Evolutionary conservation across 108 stramenopile species (phyloP).

Genomic region (Conticribra guillardii): DNA sequence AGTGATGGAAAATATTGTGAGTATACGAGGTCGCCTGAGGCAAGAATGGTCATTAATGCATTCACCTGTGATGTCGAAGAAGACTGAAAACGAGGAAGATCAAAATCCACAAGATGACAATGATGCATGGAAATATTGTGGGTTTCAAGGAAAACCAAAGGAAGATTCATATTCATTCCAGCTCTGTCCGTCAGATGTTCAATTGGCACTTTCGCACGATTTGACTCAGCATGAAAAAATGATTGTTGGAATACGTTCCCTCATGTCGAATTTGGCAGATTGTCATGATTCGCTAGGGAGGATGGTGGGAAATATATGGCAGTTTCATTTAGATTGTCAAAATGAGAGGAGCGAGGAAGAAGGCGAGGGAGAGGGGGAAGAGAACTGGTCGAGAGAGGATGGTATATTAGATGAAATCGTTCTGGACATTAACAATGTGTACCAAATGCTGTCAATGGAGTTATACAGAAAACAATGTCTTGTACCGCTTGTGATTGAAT

Average conservation of each 20-base stretch:
- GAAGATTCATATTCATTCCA: conserved; percentile 6
- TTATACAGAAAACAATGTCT: conserved; percentile 67
- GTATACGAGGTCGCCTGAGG: conserved; percentile 63
- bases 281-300: conserved; percentile 73
- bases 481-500: conserved; percentile 52
- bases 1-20: conserved; percentile 61
- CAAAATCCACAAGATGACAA: background rate
- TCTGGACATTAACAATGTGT: conserved; percentile 36
- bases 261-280: conserved; percentile 58
- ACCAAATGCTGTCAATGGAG: conserved; percentile 58
- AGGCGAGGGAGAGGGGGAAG: conserved; percentile 12
- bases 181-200: conserved; percentile 49
- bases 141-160: conserved; percentile 29
- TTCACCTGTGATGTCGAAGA: conserved; percentile 8
- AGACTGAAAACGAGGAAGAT: background rate
- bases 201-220: conserved; percentile 63
- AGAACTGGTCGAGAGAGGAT: conserved; percentile 6
- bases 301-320: conserved; percentile 68
- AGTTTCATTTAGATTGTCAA: conserved; percentile 42
- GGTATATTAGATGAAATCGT: conserved; percentile 19
- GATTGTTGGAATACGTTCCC: conserved; percentile 55
- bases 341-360: background rate
- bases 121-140: conserved; percentile 37
- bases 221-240: conserved; percentile 80
- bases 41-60: conserved; percentile 50